Base-by-base conservation (phyloP, 192 early-diverging fungal genomes). In the Entophlyctis luteolus region DNA sequence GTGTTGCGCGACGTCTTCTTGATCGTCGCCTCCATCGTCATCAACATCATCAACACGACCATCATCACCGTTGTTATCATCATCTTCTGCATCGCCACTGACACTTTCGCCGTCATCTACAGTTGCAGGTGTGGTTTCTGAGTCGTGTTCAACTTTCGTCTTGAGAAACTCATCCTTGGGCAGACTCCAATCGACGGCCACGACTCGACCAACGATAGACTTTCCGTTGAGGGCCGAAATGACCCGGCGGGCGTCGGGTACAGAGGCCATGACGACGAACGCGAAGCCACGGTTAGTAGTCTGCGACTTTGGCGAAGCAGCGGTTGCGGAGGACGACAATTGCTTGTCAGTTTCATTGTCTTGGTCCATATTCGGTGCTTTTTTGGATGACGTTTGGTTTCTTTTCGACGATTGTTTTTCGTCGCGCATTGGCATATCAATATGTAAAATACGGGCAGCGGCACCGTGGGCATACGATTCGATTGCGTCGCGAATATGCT, bases 121-220 rank as follows among this genome's bases (percentile, higher is more conserved):
- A 4, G 72, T 70, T 8, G 62, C 77, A 38, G 54, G 76, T 25
- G 72, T 66, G 16, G 52, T 48, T 14, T 47, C 67, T n/a, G 28
- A 66, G 2, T 47, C 57, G 6, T 52, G 36, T 36, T 67, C 48
- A 67, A 86, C 83, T 34, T 79, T 79, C 63, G 85, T 83, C 63
- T 82, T 36, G 6, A 28, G 74, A 56, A 86, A 94, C 54, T 76
- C 71, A 35, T 84, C 84, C 73, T 95, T 93, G 14, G 89, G 77
- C 47, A 96, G 65, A 5, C 90, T 85, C 87, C 91, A 88, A 71
- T 91, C 91, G 18, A 96, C 94, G 22, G 90, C 86, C 35, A 97
- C 86, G 3, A 77, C 72, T 39, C 95, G 85, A 8, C 88, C 84
- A 53, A 84, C 77, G 36, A 93, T 77, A 48, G 85, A 78, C 33